Conservation (phyloP, 331 rosid genomes). For the Prunus yedoensis region DNA sequence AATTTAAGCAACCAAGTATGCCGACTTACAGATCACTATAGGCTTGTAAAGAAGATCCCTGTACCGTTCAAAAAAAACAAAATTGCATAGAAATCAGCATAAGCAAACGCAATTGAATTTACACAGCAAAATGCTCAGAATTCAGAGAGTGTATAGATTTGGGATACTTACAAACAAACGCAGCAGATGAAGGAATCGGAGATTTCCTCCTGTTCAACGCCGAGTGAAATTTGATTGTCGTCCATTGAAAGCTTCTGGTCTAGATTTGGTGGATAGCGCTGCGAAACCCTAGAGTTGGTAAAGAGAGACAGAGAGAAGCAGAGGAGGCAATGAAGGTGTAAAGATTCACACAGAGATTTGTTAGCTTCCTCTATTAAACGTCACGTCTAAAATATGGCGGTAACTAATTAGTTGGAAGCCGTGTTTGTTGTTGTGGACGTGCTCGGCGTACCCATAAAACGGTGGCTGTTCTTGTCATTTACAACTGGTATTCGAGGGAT, state of each 20-base stretch:
- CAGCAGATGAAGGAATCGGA: slow-evolving; percentile 57
- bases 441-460: too few species aligned
- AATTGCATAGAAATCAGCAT: not conserved
- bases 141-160: not conserved
- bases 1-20: not conserved
- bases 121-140: not conserved
- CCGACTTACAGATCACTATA: slow-evolving; percentile 60
- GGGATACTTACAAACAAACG: slow-evolving; percentile 57
- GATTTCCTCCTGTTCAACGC: slow-evolving; percentile 26
- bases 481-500: too few species aligned
- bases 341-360: not conserved
- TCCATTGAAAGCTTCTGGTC: not conserved
- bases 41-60: slow-evolving; percentile 86
- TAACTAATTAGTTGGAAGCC: not conserved
- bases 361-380: not conserved
- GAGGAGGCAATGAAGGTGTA: not conserved
- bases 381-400: not conserved
- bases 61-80: slow-evolving; percentile 23
- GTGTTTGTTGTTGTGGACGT: too few species aligned
- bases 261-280: not conserved
- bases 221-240: slow-evolving; percentile 19
- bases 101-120: not conserved
- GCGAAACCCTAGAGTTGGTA: not conserved
- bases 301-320: not conserved
- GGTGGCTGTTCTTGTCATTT: too few species aligned